Base-by-base conservation (phyloP, 2,329 filamentous ascomycete genomes). In the Epichloe sibirici region DNA sequence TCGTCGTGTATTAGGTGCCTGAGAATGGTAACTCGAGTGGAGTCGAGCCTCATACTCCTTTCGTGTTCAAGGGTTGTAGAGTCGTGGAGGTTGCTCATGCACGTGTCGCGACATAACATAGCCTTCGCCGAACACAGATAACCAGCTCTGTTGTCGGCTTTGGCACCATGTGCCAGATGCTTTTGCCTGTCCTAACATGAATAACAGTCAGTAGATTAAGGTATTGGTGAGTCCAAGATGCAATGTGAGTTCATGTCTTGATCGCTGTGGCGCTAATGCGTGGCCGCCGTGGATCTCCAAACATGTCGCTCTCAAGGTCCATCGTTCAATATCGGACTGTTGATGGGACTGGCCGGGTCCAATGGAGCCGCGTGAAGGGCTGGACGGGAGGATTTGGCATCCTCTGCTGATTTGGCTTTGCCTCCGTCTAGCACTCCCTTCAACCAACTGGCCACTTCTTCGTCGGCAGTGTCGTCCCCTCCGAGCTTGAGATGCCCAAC, bases 391-490 rank as follows among this genome's bases (percentile, higher is more conserved):
- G 75, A 74, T 15, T 70, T 66, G 48, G 73, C 74, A 4, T 72
- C 74, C 43, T 62, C 64, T 40, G 69, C 63, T 38, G 71, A 64
- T 72, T 78, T 86, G 2, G 74, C 77, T 56, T 73, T 76, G 46
- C 65, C 63, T 38, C 58, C 59, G 62, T 83, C 83, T 61, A 97
- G 68, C 17, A 87, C 86, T 6, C 71, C 73, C 40, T 75, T 77
- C 1, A 95, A 91, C 93, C 93, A 98, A 31, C 81, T 77, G 0
- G 88, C 88, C 5, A 97, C 88, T 65, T 97, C 90, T 39, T 76
- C 72, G 61, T 98, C 91, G 51, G 84, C 80, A 4, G 66, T 68
- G 35, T 58, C 57, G 5, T 64, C 65, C 43, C 65, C 52, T 9
- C 54, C 67, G 4, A 78, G 64, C 50, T 73, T 63, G 7, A 78